Evolutionary conservation across 2,329 filamentous ascomycete genomes (phyloP), one percentile per base, ranked within the genome.

Genomic region (Pezicula radicicola): DNA sequence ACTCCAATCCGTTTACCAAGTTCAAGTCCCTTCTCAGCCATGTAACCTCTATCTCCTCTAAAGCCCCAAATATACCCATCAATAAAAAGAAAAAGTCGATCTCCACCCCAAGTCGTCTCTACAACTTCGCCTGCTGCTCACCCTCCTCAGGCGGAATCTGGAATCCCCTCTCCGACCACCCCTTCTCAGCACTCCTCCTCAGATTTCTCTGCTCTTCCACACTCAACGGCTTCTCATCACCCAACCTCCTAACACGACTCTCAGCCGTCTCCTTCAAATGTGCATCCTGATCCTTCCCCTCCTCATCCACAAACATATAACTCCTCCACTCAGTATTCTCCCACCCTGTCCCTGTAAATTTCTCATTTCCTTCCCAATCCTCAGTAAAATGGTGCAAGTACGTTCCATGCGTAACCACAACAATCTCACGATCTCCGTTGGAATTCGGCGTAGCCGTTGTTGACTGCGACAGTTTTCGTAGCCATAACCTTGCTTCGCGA

Each of bases 311-410:
- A 50, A 68, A 68, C 13, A 49, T 47, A 55, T 65, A 68, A 35
- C 52, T 56, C 16, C 66, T 47, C 27, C 48, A 62, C 56, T 67
- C 65, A 0, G 60, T 64, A 52, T 68, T 68, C 37, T 52, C 50
- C 66, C 65, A 68, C 6, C 65, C 64, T 0, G 66, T 68, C 1
- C 64, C 65, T 4, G 49, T 54, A 18, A 61, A 61, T 45, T 54
- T 57, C 13, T 55, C 54, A 27, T 55, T 49, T 3, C 84, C 87
- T 49, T 83, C 75, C 83, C 85, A 95, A 63, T 96, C 91, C 59
- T 91, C 82, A 0, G 89, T 94, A 56, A 96, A 72, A 63, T 90
- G 95, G 68, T 96, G 91, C 62, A 96, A 67, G 60, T 92, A 88
- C 1, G 88, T 89, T 2, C 91, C 91, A 63, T 96, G 91, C 3